phyloP scores from a whole-genome alignment of 1,284 basidiomycete species.

The Macrocybe sp. region DNA sequence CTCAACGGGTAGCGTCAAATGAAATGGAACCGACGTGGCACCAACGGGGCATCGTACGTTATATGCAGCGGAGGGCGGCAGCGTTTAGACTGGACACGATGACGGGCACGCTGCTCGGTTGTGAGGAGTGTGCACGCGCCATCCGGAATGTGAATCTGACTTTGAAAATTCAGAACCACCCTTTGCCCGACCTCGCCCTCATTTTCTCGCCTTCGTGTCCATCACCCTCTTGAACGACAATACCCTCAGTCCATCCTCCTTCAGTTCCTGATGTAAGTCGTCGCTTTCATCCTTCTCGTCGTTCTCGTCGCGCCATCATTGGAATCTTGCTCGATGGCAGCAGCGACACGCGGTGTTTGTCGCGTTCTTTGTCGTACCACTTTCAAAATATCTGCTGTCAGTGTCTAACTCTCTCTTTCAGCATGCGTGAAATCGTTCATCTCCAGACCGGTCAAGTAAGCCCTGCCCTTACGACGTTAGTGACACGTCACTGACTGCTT shows the following conservation, averaged over 20 bases:
- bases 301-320: constrained; percentile 15
- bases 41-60: too few species aligned
- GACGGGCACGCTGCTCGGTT: too few species aligned
- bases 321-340: constrained; percentile 5
- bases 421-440: constrained; percentile 97
- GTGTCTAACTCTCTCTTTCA: constrained; percentile 30
- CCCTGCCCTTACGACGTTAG: constrained; percentile 13
- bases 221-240: constrained; percentile 33
- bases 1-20: too few species aligned
- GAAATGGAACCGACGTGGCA: too few species aligned
- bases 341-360: constrained; percentile 23
- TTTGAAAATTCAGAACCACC: constrained; percentile 34
- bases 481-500: constrained; percentile 11
- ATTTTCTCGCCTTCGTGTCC: constrained; percentile 38
- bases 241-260: constrained; percentile 24
- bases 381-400: constrained; percentile 18
- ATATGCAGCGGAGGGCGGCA: too few species aligned
- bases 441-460: constrained; percentile 91
- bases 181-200: constrained; percentile 28
- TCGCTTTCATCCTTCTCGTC: constrained; percentile 1
- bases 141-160: constrained; percentile 36
- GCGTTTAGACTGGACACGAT: too few species aligned
- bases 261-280: constrained; percentile 37
- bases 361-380: constrained; percentile 41
- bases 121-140: constrained; percentile 25